Evolutionary conservation across 1,139 yeast species (phyloP).

Genomic region (Kodamaea arcana): DNA sequence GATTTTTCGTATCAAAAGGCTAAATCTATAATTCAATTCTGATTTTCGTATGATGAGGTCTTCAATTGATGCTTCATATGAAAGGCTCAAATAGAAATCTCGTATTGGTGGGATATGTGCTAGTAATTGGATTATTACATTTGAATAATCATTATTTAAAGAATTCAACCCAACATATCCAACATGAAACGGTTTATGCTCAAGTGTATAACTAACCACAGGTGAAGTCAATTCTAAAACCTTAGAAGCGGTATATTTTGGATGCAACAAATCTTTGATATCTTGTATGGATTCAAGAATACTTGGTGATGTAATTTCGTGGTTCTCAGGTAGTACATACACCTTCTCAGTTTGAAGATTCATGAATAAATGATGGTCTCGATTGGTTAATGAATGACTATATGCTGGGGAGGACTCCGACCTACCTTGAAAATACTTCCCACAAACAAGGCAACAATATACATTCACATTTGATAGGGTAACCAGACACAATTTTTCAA

Average conservation of each 20-base stretch:
- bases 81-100: slow-evolving; percentile 42
- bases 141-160: slow-evolving; percentile 46
- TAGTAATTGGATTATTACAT: slow-evolving; percentile 53
- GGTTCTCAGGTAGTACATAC: slow-evolving; percentile 60
- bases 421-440: slow-evolving; percentile 70
- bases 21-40: slow-evolving; percentile 32
- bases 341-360: slow-evolving; percentile 47
- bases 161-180: slow-evolving; percentile 68
- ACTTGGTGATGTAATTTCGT: slow-evolving; percentile 28
- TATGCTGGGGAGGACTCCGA: slow-evolving; percentile 62
- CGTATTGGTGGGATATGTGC: slow-evolving; percentile 53
- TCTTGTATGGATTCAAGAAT: slow-evolving; percentile 40
- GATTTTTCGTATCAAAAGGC: slow-evolving; percentile 49
- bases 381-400: slow-evolving; percentile 56
- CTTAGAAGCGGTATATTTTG: slow-evolving; percentile 37
- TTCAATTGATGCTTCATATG: slow-evolving; percentile 9
- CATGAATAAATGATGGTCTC: slow-evolving; percentile 58
- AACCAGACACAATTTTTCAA: slow-evolving; percentile 62
- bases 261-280: slow-evolving; percentile 50
- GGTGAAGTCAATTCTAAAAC: slow-evolving; percentile 20
- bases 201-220: slow-evolving; percentile 32
- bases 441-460: slow-evolving; percentile 72
- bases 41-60: slow-evolving; percentile 13
- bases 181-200: slow-evolving; percentile 44
- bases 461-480: slow-evolving; percentile 58